phyloP scores from a whole-genome alignment of 2,329 filamentous ascomycete species.

The Alternaria sp. region DNA sequence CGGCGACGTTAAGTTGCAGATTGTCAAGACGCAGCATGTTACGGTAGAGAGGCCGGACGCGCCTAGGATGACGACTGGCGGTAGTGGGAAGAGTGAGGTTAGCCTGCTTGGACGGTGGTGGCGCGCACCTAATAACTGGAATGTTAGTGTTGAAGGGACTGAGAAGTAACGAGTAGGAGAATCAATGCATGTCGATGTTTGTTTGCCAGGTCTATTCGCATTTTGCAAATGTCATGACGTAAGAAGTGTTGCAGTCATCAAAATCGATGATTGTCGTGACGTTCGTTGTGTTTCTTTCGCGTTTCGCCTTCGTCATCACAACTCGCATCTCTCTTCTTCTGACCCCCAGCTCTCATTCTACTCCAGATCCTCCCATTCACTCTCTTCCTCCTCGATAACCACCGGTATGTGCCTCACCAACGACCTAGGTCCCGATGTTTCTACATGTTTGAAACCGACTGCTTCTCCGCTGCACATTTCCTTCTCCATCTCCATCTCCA shows the following conservation, averaged over 20 bases:
- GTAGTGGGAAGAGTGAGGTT: conserved; percentile 12
- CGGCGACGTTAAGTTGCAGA: neutral
- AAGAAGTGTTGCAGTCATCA: neutral
- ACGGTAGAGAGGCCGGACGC: conserved; percentile 10
- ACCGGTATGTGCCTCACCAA: neutral
- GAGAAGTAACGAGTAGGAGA: fast-evolving
- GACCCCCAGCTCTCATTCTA: neutral
- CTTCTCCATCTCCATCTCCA: neutral
- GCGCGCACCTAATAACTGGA: conserved; percentile 26
- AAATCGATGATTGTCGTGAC: neutral
- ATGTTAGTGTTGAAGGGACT: conserved; percentile 1
- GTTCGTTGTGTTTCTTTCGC: neutral
- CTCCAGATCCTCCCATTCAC: conserved; percentile 16
- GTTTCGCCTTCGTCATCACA: no score
- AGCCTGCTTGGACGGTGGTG: conserved; percentile 20
- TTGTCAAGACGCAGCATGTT: conserved; percentile 13
- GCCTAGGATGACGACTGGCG: conserved; percentile 3
- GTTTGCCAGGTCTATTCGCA: neutral
- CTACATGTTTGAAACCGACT: neutral
- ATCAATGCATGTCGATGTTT: neutral
- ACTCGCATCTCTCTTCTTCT: neutral
- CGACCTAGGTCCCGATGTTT: neutral
- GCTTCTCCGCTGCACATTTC: neutral
- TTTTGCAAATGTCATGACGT: neutral
- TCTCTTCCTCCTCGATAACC: neutral